Evolutionary conservation across 352 stramenopile genomes (phyloP).

Genomic region (Pythium grandisporangium): DNA sequence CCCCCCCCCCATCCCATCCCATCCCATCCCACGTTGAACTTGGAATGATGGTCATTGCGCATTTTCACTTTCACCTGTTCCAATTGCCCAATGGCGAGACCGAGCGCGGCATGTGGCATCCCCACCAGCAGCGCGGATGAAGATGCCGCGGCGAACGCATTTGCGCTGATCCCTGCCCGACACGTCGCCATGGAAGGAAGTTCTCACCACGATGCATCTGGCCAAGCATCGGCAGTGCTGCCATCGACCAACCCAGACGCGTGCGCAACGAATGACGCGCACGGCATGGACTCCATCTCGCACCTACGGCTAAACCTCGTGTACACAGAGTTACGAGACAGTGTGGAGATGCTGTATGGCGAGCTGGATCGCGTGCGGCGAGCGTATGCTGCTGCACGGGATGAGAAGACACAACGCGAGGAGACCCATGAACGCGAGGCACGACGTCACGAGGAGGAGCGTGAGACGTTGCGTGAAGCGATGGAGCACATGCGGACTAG

Average conservation of each 20-base stretch:
- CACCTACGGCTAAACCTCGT: slow-evolving; percentile 17
- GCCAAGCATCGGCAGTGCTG: not conserved
- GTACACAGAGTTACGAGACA: slow-evolving; percentile 16
- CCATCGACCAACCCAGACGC: not conserved
- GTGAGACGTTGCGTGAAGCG: too few species aligned
- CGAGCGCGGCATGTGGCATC: too few species aligned
- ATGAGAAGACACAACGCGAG: not conserved
- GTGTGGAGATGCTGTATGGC: slow-evolving; percentile 15
- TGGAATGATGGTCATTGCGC: not conserved
- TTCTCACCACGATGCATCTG: not conserved
- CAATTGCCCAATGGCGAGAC: slow-evolving; percentile 1
- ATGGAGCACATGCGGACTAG: slow-evolving; percentile 2
- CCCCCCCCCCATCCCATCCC: too few species aligned
- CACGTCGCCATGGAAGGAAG: not conserved
- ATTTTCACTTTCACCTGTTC: too few species aligned
- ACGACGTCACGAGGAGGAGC: too few species aligned
- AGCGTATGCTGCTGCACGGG: slow-evolving; percentile 1
- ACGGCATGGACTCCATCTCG: slow-evolving; percentile 2
- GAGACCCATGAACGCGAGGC: too few species aligned
- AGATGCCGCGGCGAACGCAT: slow-evolving; percentile 13
- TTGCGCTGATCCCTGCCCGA: slow-evolving; percentile 8
- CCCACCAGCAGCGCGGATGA: too few species aligned
- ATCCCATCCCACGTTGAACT: too few species aligned
- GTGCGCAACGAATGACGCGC: not conserved
- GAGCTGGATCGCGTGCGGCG: slow-evolving; percentile 1